phyloP scores from a whole-genome alignment of 176 grass and related monocot species.

The Zea luxurians region DNA sequence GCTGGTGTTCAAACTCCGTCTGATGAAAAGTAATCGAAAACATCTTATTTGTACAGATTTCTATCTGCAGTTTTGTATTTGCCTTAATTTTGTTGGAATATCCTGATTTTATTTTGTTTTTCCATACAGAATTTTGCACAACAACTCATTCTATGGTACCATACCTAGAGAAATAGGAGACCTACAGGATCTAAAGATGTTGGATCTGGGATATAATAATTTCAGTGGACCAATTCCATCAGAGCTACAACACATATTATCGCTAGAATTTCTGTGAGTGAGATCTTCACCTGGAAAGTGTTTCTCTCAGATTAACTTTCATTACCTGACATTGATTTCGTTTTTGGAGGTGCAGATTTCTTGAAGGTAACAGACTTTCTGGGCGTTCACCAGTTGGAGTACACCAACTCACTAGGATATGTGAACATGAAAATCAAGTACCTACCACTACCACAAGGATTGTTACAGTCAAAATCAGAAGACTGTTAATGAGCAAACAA shows the following conservation, averaged over 20 bases:
- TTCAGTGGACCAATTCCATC: slow-evolving; percentile 50
- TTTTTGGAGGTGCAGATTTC: slow-evolving; percentile 40
- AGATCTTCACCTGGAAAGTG: not conserved
- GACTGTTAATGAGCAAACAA: slow-evolving; percentile 30
- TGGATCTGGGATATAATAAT: slow-evolving; percentile 62
- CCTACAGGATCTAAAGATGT: slow-evolving; percentile 43
- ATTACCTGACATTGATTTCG: not conserved
- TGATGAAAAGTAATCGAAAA: not conserved
- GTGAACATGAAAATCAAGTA: slow-evolving; percentile 32
- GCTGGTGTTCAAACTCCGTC: not conserved
- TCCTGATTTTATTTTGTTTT: slow-evolving; percentile 27
- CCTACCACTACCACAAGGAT: slow-evolving; percentile 29
- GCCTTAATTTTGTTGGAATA: not conserved
- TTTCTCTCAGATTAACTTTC: slow-evolving; percentile 11
- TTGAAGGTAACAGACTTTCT: slow-evolving; percentile 50
- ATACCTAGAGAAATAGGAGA: slow-evolving; percentile 52
- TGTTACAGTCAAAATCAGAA: slow-evolving; percentile 1
- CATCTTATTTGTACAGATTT: not conserved
- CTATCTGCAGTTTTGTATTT: not conserved
- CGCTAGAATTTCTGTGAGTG: slow-evolving; percentile 52
- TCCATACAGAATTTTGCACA: slow-evolving; percentile 46
- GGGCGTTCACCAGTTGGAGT: slow-evolving; percentile 24
- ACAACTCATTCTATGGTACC: slow-evolving; percentile 54
- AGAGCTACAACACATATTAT: slow-evolving; percentile 38
- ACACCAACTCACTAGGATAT: slow-evolving; percentile 27